A percentile compares a stretch with the other conserved stretches of the same genome.
phyloP scores from a whole-genome alignment of 2,329 filamentous ascomycete species.

The Leptographium lundbergii region DNA sequence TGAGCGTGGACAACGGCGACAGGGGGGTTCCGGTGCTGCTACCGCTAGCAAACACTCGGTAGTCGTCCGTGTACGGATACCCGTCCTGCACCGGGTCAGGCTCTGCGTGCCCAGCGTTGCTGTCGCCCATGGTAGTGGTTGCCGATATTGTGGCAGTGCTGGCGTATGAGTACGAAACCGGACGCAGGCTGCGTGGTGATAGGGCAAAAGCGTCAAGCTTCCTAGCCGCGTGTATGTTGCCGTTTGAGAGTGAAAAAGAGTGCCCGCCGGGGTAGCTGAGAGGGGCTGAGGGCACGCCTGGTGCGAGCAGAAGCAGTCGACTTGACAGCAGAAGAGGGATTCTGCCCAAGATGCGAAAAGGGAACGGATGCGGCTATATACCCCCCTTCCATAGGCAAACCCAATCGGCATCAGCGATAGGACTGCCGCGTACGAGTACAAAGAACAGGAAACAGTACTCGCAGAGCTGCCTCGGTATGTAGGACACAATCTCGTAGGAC shows the following conservation, averaged over 20 bases:
- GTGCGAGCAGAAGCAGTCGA: not conserved
- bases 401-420: not conserved
- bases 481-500: not conserved
- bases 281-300: not conserved
- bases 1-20: not conserved
- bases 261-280: conserved; percentile 5
- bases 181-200: not conserved
- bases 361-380: not conserved
- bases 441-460: not conserved
- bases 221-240: not conserved
- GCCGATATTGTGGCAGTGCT: not conserved
- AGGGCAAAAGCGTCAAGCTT: not conserved
- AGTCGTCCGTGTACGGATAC: not conserved
- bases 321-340: not conserved
- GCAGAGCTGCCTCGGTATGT: not conserved
- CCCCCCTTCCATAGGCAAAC: not conserved
- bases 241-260: not conserved
- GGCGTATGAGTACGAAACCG: not conserved
- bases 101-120: not conserved
- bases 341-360: not conserved
- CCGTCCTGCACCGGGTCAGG: not conserved
- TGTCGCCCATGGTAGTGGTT: not conserved
- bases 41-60: too few species aligned
- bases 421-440: not conserved
- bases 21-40: not conserved